Evolutionary conservation across 2,329 filamentous ascomycete genomes (phyloP).

Genomic region (Calonectria hawksworthii): DNA sequence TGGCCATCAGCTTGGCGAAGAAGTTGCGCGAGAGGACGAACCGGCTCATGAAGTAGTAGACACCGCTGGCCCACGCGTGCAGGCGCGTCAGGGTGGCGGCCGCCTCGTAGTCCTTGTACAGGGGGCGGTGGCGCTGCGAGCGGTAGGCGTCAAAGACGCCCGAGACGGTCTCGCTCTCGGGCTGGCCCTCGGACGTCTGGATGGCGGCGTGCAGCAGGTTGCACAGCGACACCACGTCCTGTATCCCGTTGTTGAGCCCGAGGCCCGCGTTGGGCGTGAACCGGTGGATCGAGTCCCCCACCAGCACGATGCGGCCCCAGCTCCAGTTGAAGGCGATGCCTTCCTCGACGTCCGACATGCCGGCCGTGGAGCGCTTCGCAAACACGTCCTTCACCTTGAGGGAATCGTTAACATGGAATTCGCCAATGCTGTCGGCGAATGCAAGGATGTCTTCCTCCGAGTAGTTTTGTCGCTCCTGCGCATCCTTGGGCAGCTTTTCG

Average conservation of each 20-base stretch:
- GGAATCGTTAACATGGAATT: background rate
- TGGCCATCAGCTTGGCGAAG: constrained; percentile 22
- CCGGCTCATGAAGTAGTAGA: constrained; percentile 42
- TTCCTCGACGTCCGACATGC: constrained; percentile 26
- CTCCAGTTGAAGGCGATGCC: constrained; percentile 34
- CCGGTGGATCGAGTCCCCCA: constrained; percentile 36
- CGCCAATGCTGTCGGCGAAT: background rate
- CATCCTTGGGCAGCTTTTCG: background rate
- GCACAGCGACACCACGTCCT: constrained; percentile 11
- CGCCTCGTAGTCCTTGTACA: constrained; percentile 31
- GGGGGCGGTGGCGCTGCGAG: constrained; percentile 23
- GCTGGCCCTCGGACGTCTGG: background rate
- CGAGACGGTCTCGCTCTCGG: constrained; percentile 10
- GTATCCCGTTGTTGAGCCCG: constrained; percentile 34
- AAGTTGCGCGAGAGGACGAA: constrained; percentile 34
- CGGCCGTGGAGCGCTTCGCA: constrained; percentile 11
- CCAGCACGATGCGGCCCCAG: constrained; percentile 34
- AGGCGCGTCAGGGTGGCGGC: constrained; percentile 39
- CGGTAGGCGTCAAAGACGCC: constrained; percentile 38
- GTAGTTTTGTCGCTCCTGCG: background rate
- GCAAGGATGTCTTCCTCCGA: background rate
- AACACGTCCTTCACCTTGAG: constrained; percentile 1
- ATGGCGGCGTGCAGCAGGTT: constrained; percentile 18
- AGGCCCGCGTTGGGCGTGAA: constrained; percentile 40
- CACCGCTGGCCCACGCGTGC: constrained; percentile 43